A percentile compares a stretch with the other conserved stretches of the same genome.
phyloP scores from a whole-genome alignment of 2,329 filamentous ascomycete species.

The Parafenestella ontariensis region DNA sequence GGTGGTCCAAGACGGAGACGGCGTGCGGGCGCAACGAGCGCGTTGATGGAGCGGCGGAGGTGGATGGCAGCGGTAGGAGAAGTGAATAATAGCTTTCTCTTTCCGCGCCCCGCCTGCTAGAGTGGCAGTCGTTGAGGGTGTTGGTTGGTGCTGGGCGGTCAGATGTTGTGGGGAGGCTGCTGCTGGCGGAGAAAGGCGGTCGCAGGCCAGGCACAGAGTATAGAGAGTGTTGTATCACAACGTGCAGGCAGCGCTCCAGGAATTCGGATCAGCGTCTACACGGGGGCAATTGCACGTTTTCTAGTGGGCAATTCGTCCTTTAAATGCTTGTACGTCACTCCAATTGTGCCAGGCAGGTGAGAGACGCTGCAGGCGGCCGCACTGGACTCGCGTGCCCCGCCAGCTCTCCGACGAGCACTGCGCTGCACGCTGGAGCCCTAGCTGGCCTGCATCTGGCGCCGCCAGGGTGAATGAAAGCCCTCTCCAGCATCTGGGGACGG shows the following conservation, averaged over 20 bases:
- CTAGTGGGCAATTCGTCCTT: conserved; percentile 34
- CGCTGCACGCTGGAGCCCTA: conserved; percentile 3
- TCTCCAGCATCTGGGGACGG: conserved; percentile 1
- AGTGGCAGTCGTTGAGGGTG: not conserved
- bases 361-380: conserved; percentile 26
- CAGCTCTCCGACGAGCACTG: conserved; percentile 5
- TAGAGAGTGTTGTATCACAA: conserved; percentile 19
- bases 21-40: conserved; percentile 20
- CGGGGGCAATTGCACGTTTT: conserved; percentile 35
- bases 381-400: conserved; percentile 26
- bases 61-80: conserved; percentile 19
- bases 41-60: conserved; percentile 17
- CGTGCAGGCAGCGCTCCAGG: conserved; percentile 22
- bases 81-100: conserved; percentile 20
- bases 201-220: not conserved
- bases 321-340: conserved; percentile 24
- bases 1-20: conserved; percentile 28
- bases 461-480: not conserved
- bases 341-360: conserved; percentile 8
- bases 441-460: conserved; percentile 3
- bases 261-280: conserved; percentile 30
- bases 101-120: not conserved
- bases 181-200: conserved; percentile 21
- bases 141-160: conserved; percentile 3
- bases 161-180: not conserved